Evolutionary conservation across 202 grass and related monocot species (phyloP), one percentile per base, ranked within the genome.

Genomic region (Digitaria exilis): DNA sequence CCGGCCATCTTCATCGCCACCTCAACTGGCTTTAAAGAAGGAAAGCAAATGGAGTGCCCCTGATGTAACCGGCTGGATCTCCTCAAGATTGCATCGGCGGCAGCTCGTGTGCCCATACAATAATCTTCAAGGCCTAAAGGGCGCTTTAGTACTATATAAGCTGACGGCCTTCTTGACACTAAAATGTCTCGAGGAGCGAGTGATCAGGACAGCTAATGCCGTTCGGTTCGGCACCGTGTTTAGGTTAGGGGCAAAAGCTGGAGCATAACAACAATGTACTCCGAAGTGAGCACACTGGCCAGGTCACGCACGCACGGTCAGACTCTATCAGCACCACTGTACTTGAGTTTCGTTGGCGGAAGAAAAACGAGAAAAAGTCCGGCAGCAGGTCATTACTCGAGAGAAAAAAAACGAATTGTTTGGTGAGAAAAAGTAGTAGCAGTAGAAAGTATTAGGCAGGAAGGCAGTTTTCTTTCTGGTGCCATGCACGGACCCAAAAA

Each of bases 1-100:
- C 39, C 41, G 30, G 41, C 49, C 15, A 80, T 84, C 76, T 62
- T 75, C 24, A 76, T 89, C 70, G 19, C 9, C 76, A 51, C 46
- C 71, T 58, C 48, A n/a, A 31, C 34, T 9, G 31, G 63, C 14
- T 49, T 56, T 41, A 69, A 82, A 76, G 28, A 79, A 12, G 35
- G 70, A 77, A 49, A 24, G 18, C 24, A 57, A 79, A 60, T 50
- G 48, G 8, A 0, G 62, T 32, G 56, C 35, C 31, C 9, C 24
- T 57, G 73, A 78, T 45, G 55, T 35, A 49, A 19, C n/a, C 29
- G 50, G 63, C 67, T 76, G 77, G 71, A 81, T 73, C 78, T 17
- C 8, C 37, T 18, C 3, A 71, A 81, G 49, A 81, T 58, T 61
- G 43, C 75, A 31, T 31, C 48, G 37, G n/a, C 49, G 46, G 11